Conservation (phyloP, 2,329 filamentous ascomycete genomes). For the Aureobasidium lini region DNA sequence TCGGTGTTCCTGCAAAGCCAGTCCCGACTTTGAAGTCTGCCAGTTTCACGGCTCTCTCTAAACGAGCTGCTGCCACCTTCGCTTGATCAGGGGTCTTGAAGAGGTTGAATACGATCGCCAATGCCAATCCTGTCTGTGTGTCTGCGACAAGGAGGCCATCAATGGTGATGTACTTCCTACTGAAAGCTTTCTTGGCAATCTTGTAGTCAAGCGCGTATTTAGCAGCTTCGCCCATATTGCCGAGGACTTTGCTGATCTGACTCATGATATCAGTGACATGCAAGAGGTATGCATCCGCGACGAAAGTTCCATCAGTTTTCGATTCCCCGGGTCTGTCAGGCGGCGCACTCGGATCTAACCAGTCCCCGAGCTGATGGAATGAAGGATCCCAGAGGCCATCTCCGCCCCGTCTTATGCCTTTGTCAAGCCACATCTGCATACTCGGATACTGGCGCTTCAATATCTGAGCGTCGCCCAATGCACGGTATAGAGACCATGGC, state of each 20-base stretch:
- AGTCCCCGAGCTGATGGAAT: slow-evolving; percentile 34
- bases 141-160: slow-evolving; percentile 25
- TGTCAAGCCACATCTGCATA: slow-evolving; percentile 32
- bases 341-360: slow-evolving; percentile 35
- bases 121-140: slow-evolving; percentile 27
- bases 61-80: slow-evolving; percentile 18
- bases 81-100: slow-evolving; percentile 16
- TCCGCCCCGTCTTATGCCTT: slow-evolving; percentile 26
- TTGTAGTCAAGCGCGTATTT: slow-evolving; percentile 20
- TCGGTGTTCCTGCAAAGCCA: slow-evolving; percentile 54
- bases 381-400: slow-evolving; percentile 30
- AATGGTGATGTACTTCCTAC: slow-evolving; percentile 23
- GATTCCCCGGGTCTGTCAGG: slow-evolving; percentile 27
- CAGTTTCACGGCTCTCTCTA: slow-evolving; percentile 19
- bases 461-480: slow-evolving; percentile 30
- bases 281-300: slow-evolving; percentile 34
- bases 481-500: slow-evolving; percentile 31
- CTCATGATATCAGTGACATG: slow-evolving; percentile 28
- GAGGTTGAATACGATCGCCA: slow-evolving; percentile 24
- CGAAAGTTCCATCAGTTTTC: slow-evolving; percentile 29
- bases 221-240: slow-evolving; percentile 18
- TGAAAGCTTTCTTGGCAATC: slow-evolving; percentile 24
- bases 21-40: slow-evolving; percentile 27
- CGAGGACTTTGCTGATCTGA: slow-evolving; percentile 23
- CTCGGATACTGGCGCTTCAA: slow-evolving; percentile 30